Conservation (phyloP, 805 yeast species). For the Candida glaebosa region DNA sequence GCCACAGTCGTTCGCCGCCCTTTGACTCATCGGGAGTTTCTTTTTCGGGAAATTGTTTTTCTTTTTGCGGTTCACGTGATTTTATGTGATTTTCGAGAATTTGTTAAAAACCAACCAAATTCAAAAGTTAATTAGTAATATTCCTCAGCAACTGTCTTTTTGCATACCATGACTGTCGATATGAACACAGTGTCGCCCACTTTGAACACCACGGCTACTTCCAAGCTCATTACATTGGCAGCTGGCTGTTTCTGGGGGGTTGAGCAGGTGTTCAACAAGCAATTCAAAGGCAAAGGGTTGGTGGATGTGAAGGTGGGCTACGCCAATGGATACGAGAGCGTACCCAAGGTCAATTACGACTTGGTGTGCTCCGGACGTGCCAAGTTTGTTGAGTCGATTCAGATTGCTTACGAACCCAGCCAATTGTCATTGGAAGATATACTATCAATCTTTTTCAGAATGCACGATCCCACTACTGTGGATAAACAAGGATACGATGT, state of each 20-base stretch:
- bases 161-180: background rate
- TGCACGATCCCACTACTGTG: conserved; percentile 90
- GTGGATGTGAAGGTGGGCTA: conserved; percentile 84
- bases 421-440: conserved; percentile 57
- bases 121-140: background rate
- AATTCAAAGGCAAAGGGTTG: conserved; percentile 61
- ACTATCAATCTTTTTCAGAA: conserved; percentile 79
- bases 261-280: conserved; percentile 75
- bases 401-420: conserved; percentile 75
- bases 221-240: conserved; percentile 41
- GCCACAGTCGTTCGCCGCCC: no score
- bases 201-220: conserved; percentile 28
- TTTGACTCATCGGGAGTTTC: background rate
- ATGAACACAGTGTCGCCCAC: conserved; percentile 29
- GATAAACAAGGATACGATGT: conserved; percentile 83
- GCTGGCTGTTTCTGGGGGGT: conserved; percentile 87
- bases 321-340: conserved; percentile 74
- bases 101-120: background rate
- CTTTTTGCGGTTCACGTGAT: background rate
- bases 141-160: background rate
- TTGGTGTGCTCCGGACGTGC: conserved; percentile 78
- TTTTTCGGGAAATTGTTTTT: background rate
- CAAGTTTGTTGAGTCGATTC: conserved; percentile 75
- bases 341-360: conserved; percentile 45
- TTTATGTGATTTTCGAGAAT: background rate